Conservation (phyloP, 2,329 filamentous ascomycete genomes). For the Mycosphaerelloides madeirae region DNA sequence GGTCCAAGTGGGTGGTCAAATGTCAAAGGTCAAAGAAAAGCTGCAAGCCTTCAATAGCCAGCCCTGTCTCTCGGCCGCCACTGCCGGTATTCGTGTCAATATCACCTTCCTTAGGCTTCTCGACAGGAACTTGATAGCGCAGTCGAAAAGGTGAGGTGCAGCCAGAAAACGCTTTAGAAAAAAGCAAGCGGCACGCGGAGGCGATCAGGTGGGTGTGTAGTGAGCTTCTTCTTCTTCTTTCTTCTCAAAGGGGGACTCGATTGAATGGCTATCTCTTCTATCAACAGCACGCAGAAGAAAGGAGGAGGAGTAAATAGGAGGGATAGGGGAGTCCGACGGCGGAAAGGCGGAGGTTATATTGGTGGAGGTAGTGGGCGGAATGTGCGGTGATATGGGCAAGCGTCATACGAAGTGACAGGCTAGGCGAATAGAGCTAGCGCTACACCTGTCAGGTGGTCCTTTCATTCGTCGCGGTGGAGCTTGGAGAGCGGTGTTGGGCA, state of each 20-base stretch:
- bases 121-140: conserved; percentile 16
- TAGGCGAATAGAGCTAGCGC: not conserved
- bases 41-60: conserved; percentile 2
- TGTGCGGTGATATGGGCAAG: not conserved
- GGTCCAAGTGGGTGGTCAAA: conserved; percentile 1
- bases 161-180: not conserved
- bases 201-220: not conserved
- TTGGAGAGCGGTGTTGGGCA: not conserved
- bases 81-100: conserved; percentile 15
- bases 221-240: conserved; percentile 7
- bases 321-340: conserved; percentile 1
- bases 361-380: conserved; percentile 11
- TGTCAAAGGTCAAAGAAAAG: conserved; percentile 12
- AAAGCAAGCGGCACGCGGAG: conserved; percentile 1
- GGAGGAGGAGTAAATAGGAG: conserved; percentile 4
- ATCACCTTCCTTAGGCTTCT: conserved; percentile 24
- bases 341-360: conserved; percentile 7
- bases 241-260: not conserved
- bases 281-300: conserved; percentile 17
- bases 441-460: not conserved
- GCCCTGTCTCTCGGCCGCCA: not conserved
- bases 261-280: conserved; percentile 22
- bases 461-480: conserved; percentile 1
- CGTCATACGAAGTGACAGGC: not conserved
- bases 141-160: conserved; percentile 2